Evolutionary conservation across 2,329 filamentous ascomycete genomes (phyloP).

Genomic region (Fusarium keratoplasticum): DNA sequence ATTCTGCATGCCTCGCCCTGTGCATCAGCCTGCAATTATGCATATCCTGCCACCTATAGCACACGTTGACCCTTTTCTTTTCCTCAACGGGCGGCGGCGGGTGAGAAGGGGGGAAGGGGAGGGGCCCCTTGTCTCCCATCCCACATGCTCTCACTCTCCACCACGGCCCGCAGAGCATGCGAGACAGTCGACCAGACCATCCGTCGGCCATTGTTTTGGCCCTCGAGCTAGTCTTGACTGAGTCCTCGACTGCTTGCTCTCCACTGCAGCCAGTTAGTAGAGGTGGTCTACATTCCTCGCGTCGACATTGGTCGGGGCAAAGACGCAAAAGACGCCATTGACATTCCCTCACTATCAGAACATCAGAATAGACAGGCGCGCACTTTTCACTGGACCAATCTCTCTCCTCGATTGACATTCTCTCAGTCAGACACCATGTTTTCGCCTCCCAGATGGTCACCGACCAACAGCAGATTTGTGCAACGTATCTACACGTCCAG

Average conservation of each 20-base stretch:
- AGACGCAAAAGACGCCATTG: conserved; percentile 11
- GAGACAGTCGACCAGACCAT: neutral
- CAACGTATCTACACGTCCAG: neutral
- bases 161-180: conserved; percentile 24
- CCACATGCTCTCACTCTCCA: conserved; percentile 13
- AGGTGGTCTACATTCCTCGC: conserved; percentile 26
- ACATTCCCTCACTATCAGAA: conserved; percentile 20
- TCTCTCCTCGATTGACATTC: neutral
- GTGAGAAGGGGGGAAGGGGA: neutral
- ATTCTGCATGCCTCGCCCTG: neutral
- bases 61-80: neutral
- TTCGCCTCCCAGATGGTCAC: neutral
- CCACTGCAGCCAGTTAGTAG: neutral
- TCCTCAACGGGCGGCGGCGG: conserved; percentile 14
- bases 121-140: neutral
- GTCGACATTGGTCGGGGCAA: conserved; percentile 16
- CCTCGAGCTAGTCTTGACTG: neutral
- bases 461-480: neutral
- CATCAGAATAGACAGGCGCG: neutral
- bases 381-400: neutral
- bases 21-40: neutral
- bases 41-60: neutral
- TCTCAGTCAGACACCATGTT: neutral
- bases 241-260: neutral
- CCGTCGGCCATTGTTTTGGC: neutral